A percentile compares a stretch with the other conserved stretches of the same genome.
Conservation (phyloP, 2,329 filamentous ascomycete genomes). For the Cladorrhinum sp. region DNA sequence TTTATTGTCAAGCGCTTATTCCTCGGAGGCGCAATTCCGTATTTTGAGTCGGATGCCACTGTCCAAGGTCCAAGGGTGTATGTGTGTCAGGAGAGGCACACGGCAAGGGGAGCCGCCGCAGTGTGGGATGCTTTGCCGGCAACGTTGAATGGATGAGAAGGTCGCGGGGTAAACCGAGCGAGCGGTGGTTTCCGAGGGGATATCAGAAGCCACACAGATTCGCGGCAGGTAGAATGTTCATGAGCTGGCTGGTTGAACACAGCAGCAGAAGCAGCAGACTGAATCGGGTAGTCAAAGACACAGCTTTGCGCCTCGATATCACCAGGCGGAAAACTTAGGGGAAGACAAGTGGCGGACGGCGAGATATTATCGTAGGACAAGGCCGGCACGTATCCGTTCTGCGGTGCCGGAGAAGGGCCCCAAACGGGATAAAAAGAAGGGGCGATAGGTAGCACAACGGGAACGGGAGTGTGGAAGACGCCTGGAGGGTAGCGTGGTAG, state of each 20-base stretch:
- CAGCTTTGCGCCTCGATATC: constrained; percentile 10
- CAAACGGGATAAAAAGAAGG: not conserved
- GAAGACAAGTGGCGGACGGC: constrained; percentile 11
- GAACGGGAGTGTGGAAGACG: not conserved
- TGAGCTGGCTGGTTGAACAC: constrained; percentile 12
- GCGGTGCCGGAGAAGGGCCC: constrained; percentile 3
- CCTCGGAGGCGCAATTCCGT: not conserved
- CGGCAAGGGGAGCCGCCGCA: not conserved
- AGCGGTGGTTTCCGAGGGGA: constrained; percentile 4
- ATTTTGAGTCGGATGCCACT: not conserved
- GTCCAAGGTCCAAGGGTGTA: not conserved
- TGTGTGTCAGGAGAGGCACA: not conserved
- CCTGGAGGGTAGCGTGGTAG: not conserved
- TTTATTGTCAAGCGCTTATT: not conserved
- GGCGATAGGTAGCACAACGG: not conserved
- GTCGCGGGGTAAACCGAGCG: not conserved
- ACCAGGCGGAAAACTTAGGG: constrained; percentile 6
- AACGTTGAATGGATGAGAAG: not conserved
- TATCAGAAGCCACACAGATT: constrained; percentile 8
- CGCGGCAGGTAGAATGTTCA: constrained; percentile 5
- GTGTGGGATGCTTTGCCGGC: not conserved
- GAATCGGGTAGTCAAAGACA: not conserved
- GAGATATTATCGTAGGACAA: constrained; percentile 23
- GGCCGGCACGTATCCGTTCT: constrained; percentile 12
- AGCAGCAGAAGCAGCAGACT: constrained; percentile 1